Evolutionary conservation across 2,329 filamentous ascomycete genomes (phyloP).

Genomic region (Lithohypha guttulata): DNA sequence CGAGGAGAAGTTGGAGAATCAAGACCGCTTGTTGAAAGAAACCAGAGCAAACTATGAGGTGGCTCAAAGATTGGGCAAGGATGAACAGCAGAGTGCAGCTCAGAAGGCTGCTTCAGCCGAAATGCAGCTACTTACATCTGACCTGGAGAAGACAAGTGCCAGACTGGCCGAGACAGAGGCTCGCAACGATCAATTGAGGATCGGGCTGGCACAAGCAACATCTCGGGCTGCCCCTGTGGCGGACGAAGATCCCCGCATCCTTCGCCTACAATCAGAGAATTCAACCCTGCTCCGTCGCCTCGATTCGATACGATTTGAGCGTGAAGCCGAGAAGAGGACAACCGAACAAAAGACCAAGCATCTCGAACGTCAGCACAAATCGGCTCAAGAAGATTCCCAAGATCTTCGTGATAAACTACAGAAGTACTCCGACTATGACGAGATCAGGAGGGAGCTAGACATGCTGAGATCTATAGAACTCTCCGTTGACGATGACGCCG

Average conservation of each 20-base stretch:
- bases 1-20: slow-evolving; percentile 88
- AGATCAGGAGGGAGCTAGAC: slow-evolving; percentile 89
- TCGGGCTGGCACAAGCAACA: slow-evolving; percentile 82
- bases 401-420: slow-evolving; percentile 68
- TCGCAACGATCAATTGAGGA: slow-evolving; percentile 81
- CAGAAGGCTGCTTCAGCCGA: slow-evolving; percentile 73
- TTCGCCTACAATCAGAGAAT: slow-evolving; percentile 85
- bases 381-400: slow-evolving; percentile 71
- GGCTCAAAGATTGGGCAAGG: slow-evolving; percentile 67
- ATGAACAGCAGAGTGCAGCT: slow-evolving; percentile 45
- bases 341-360: slow-evolving; percentile 64
- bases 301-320: slow-evolving; percentile 72
- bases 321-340: slow-evolving; percentile 66
- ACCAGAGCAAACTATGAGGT: slow-evolving; percentile 97
- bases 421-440: slow-evolving; percentile 89
- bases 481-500: slow-evolving; percentile 72
- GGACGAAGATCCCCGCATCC: slow-evolving; percentile 81
- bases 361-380: slow-evolving; percentile 66
- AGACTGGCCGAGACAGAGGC: slow-evolving; percentile 84
- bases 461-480: slow-evolving; percentile 92
- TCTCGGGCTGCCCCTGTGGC: slow-evolving; percentile 52
- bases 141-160: slow-evolving; percentile 78
- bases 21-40: slow-evolving; percentile 84
- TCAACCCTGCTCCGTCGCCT: slow-evolving; percentile 81
- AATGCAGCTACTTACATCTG: slow-evolving; percentile 83